A percentile compares a stretch with the other conserved stretches of the same genome.
Evolutionary conservation across 441 rosid genomes (phyloP).

Genomic region (Isatis lusitanica): DNA sequence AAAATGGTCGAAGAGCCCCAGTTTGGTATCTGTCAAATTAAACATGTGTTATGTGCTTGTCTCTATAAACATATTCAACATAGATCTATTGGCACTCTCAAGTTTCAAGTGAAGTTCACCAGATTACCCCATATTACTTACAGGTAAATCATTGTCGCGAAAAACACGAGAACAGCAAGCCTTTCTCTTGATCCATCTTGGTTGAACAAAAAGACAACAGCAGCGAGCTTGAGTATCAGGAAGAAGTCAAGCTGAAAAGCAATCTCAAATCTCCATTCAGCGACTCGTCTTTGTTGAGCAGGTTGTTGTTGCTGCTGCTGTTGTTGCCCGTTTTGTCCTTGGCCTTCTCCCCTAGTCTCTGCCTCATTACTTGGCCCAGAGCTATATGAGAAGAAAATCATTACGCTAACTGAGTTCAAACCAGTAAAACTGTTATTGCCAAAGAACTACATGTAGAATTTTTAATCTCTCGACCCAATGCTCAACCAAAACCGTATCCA

Average conservation of each 20-base stretch:
- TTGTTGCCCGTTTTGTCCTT: constrained; percentile 50
- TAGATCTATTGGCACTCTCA: constrained; percentile 30
- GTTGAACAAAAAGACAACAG: constrained; percentile 45
- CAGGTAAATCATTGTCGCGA: constrained; percentile 44
- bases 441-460: no score
- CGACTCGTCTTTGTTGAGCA: constrained; percentile 63
- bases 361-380: no score
- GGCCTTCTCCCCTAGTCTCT: constrained; percentile 38
- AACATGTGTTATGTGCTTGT: constrained; percentile 38
- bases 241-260: constrained; percentile 80
- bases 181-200: no score
- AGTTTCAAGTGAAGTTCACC: background rate
- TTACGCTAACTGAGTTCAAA: no score
- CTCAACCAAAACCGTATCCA: no score
- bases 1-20: constrained; percentile 77
- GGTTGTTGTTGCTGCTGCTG: constrained; percentile 30
- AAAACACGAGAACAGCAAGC: no score
- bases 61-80: constrained; percentile 3
- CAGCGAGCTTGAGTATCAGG: constrained; percentile 77
- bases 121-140: constrained; percentile 48
- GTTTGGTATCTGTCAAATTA: constrained; percentile 64
- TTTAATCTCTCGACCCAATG: no score
- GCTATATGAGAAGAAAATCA: no score
- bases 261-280: constrained; percentile 75
- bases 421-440: no score